Evolutionary conservation across 1,284 basidiomycete species (phyloP).

Genomic region (Malassezia slooffiae): DNA sequence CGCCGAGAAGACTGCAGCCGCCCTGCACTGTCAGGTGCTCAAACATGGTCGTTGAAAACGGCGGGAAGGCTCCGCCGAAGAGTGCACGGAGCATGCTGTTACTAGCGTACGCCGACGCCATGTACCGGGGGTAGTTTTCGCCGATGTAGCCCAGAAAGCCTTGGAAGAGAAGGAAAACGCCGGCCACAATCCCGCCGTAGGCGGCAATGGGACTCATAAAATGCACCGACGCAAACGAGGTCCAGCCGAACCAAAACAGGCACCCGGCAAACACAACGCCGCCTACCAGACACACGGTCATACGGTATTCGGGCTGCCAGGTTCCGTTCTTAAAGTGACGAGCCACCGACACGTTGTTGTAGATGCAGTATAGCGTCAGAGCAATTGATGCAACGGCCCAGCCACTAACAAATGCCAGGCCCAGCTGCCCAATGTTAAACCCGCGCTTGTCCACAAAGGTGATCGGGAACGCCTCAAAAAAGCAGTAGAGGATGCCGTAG

Average conservation of each 20-base stretch:
- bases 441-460: slow-evolving; percentile 16
- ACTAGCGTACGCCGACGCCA: slow-evolving; percentile 19
- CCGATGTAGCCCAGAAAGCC: slow-evolving; percentile 8
- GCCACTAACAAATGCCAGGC: slow-evolving; percentile 19
- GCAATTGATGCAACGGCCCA: slow-evolving; percentile 8
- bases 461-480: slow-evolving; percentile 20
- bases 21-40: slow-evolving; percentile 8
- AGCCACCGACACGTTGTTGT: slow-evolving; percentile 9
- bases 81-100: slow-evolving; percentile 21
- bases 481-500: slow-evolving; percentile 20
- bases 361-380: slow-evolving; percentile 12
- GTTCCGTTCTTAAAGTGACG: slow-evolving; percentile 11
- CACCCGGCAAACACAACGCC: slow-evolving; percentile 61
- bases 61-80: slow-evolving; percentile 18
- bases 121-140: slow-evolving; percentile 2
- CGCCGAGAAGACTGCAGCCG: slow-evolving; percentile 12
- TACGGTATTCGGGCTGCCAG: slow-evolving; percentile 48
- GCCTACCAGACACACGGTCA: slow-evolving; percentile 52
- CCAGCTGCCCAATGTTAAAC: slow-evolving; percentile 16
- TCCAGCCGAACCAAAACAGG: slow-evolving; percentile 52
- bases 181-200: slow-evolving; percentile 22
- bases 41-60: slow-evolving; percentile 8
- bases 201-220: slow-evolving; percentile 45
- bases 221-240: slow-evolving; percentile 27
- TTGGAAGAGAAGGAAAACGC: slow-evolving; percentile 5